Base-by-base conservation (phyloP, 345 rosid species). In the Zanthoxylum bungeanum region DNA sequence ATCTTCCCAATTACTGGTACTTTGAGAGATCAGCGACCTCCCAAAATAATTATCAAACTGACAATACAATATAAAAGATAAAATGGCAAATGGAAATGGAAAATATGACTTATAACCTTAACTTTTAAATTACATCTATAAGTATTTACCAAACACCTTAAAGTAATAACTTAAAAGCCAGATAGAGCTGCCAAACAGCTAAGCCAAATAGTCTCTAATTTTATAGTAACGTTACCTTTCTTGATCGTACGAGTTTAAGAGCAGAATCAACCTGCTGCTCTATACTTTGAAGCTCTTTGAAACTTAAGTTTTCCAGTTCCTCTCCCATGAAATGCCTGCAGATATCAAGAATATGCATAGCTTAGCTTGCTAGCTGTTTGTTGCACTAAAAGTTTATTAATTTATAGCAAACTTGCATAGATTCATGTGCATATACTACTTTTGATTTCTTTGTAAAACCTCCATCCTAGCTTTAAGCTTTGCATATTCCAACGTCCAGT, bases 401-500 rank as follows among this genome's bases (percentile, higher is more conserved):
- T 34, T 5, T 24, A n/a, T 5, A 28, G 27, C 24, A 44, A 27
- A 7, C 4, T 9, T 2, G 39, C 7, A 9, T n/a, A n/a, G n/a
- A n/a, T 46, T 28, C 24, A 53, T 42, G 58, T 21, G 1, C 39
- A n/a, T 85, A n/a, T n/a, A n/a, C n/a, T n/a, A 88, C 99, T 88
- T 90, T 71, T 88, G 85, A 81, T 92, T 95, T 83, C 75, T 88
- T 72, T 89, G 92, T 71, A 95, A 76, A 68, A 95, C 81, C 76
- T 95, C 99, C 78, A 90, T 68, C 77, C 97, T 85, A 44, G 93
- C 96, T 81, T 92, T 95, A 59, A 95, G 92, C 86, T 89, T 92
- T 68, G 97, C 93, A 79, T 89, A 84, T 50, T 95, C 93, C 72
- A 95, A 75, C 58, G 85, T 83, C 98, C 97, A 92, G 81, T 84